Evolutionary conservation across 768 basidiomycete species (phyloP), one percentile per base, ranked within the genome.

Genomic region (Cubamyces sp.): DNA sequence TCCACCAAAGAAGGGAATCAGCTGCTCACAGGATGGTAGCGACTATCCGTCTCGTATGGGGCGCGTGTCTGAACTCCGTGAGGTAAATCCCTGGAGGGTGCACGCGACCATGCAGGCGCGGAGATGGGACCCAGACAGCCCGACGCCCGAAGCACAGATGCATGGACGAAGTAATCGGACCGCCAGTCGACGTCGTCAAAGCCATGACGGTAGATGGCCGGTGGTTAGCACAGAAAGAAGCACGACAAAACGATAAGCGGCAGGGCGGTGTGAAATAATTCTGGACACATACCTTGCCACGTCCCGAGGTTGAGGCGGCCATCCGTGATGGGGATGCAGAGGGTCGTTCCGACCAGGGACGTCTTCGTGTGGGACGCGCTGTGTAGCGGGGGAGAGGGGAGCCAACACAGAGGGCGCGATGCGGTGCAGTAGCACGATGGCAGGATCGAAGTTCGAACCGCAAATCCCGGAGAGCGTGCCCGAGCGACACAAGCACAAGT

Each of bases 291-390:
- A 84, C 92, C 94, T 82, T 97, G 95, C 95, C 95, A 97, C 23
- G 92, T 95, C 12, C 95, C 95, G 52, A 97, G 77, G 64, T 88
- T 91, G 66, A 96, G 76, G 49, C 80, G 77, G 6, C 85, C 92
- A 60, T 89, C 82, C 2, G 90, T 90, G 66, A 98, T 92, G 3
- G 95, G 95, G 42, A 98, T 74, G 71, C 87, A 86, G 60, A 97
- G 81, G 0, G 91, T 88, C 19, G 90, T 81, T 19, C 96, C 95
- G 48, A 97, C 79, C 34, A 98, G 81, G 4, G 92, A 86, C 3
- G 92, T 84, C 73, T 98, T 97, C 23, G 93, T 93, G 73, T 97
- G 96, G 3, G 92, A 95, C 40, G 90, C 94, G 6, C 91, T 93
- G 67, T 34, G 34, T 9, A 34, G 9, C 9, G 11, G 34, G 1